phyloP scores from a whole-genome alignment of 192 early-diverging fungal genomes.

The Chytriomyces confervae region DNA sequence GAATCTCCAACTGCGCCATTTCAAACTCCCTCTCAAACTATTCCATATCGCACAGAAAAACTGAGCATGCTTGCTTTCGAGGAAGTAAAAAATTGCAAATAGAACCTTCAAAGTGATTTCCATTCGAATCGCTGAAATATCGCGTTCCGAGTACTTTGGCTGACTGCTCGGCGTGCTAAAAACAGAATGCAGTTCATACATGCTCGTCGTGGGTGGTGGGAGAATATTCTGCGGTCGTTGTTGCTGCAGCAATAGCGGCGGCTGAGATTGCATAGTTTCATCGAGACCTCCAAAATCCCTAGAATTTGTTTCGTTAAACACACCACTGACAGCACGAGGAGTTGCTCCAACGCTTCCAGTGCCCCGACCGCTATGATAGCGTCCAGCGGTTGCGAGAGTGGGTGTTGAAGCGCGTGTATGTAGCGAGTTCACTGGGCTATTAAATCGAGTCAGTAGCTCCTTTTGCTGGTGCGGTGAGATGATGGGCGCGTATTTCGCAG shows the following conservation, averaged over 20 bases:
- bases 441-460: too few species aligned
- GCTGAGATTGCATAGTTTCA: background rate
- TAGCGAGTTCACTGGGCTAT: too few species aligned
- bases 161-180: conserved; percentile 41
- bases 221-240: background rate
- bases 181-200: conserved; percentile 38
- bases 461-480: too few species aligned
- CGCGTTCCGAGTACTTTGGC: conserved; percentile 48
- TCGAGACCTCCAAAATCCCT: background rate
- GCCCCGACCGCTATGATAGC: background rate
- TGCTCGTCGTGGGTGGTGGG: background rate
- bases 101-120: conserved; percentile 29
- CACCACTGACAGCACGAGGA: background rate
- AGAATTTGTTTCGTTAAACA: background rate
- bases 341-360: background rate
- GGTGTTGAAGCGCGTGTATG: too few species aligned
- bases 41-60: conserved; percentile 13
- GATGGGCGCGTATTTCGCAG: too few species aligned
- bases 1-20: conserved; percentile 44
- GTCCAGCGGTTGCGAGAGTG: background rate
- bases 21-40: conserved; percentile 56
- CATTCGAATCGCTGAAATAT: conserved; percentile 36
- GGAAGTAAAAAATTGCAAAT: background rate
- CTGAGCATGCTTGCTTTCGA: background rate
- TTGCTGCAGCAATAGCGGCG: background rate